These are phyloP conservation scores for Viridothelium virens DNA, from an alignment of 495 filamentous ascomycete genomes.

Conservation along the genomic window DNA sequence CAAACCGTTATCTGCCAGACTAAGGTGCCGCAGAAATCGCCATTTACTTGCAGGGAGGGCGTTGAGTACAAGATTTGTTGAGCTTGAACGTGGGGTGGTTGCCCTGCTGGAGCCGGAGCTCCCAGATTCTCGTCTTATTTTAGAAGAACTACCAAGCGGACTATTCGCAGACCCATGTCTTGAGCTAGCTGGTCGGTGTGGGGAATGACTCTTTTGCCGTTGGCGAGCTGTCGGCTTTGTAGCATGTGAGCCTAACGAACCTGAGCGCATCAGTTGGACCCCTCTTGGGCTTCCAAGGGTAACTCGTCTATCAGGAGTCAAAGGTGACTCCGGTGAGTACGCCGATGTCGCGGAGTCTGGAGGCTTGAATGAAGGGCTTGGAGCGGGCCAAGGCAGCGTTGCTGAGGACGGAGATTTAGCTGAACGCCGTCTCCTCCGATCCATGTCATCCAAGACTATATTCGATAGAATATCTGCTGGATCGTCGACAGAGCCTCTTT, in stretches of 20 bases:
- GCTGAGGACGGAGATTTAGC: slow-evolving; percentile 84
- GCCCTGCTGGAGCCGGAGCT: slow-evolving; percentile 87
- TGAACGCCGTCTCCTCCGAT: slow-evolving; percentile 77
- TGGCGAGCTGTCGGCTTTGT: slow-evolving; percentile 40
- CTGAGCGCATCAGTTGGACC: slow-evolving; percentile 43
- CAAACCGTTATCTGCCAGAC: slow-evolving; percentile 82
- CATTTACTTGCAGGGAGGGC: slow-evolving; percentile 78
- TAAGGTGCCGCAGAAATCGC: slow-evolving; percentile 86
- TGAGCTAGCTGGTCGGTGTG: slow-evolving; percentile 63
- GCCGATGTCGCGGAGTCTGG: slow-evolving; percentile 49
- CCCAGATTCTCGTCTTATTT: slow-evolving; percentile 77
- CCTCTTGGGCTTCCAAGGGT: slow-evolving; percentile 31
- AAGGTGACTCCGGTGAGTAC: slow-evolving; percentile 60
- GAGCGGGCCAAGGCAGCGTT: slow-evolving; percentile 54
- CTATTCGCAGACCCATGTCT: slow-evolving; percentile 55
- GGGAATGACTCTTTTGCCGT: slow-evolving; percentile 66
- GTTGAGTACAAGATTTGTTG: slow-evolving; percentile 62
- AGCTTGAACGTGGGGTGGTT: slow-evolving; percentile 61
- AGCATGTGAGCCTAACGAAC: slow-evolving; percentile 40
- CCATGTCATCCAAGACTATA: slow-evolving; percentile 93
- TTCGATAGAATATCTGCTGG: slow-evolving; percentile 81
- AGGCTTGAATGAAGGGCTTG: slow-evolving; percentile 52
- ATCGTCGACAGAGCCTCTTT: slow-evolving; percentile 79
- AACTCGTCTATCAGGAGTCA: slow-evolving; percentile 41
- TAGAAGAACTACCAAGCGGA: slow-evolving; percentile 49